A percentile compares a stretch with the other conserved stretches of the same genome.
Conservation (phyloP, 768 basidiomycete genomes). For the Mycena capillaripes region DNA sequence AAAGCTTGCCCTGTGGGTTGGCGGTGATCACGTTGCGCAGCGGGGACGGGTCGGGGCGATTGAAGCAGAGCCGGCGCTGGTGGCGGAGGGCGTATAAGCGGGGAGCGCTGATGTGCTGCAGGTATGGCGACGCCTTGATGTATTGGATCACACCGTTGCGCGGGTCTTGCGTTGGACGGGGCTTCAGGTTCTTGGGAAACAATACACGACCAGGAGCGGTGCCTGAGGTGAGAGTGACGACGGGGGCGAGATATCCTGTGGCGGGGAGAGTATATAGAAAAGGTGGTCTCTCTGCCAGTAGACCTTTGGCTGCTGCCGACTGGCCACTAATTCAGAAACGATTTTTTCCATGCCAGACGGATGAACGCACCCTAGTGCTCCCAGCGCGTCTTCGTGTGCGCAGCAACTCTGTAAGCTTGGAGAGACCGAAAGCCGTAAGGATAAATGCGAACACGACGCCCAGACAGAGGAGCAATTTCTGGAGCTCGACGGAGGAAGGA, state of each 20-base stretch:
- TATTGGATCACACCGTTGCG: neutral
- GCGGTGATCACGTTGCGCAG: conserved; percentile 7
- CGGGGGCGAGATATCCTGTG: too few relatives aligned
- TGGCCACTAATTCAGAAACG: neutral
- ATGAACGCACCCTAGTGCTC: neutral
- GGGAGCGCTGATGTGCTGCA: conserved; percentile 21
- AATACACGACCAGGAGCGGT: neutral
- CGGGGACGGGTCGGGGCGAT: conserved; percentile 3
- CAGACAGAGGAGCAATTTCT: conserved; percentile 18
- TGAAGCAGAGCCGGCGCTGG: neutral
- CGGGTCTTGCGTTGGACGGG: neutral
- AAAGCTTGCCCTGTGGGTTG: neutral
- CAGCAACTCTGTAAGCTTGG: neutral
- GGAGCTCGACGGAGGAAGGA: conserved; percentile 5
- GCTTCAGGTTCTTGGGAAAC: neutral
- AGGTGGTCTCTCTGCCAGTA: neutral
- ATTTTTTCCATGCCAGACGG: too few relatives aligned
- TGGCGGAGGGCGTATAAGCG: conserved; percentile 15
- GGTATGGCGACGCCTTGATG: conserved; percentile 2
- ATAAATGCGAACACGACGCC: neutral
- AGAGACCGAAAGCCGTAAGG: conserved; percentile 5
- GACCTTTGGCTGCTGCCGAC: neutral
- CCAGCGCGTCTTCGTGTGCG: neutral
- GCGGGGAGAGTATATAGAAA: neutral
- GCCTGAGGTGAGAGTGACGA: neutral